These are phyloP conservation scores for Candida sp. DNA, from an alignment of 1,139 yeast species.

Conservation along the genomic window DNA sequence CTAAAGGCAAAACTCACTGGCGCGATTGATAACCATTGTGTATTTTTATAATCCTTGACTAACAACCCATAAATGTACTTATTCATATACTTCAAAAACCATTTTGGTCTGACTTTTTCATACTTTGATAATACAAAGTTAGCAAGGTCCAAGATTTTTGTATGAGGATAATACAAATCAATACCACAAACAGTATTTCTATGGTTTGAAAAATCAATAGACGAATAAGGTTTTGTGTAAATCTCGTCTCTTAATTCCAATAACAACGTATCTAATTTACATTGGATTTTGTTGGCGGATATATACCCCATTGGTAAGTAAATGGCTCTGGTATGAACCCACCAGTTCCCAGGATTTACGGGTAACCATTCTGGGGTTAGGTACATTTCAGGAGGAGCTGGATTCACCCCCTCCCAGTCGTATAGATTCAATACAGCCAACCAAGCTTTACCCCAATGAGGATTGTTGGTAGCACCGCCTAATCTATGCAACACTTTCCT, in stretches of 20 bases:
- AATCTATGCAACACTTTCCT: conserved; percentile 62
- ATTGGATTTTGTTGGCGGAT: conserved; percentile 52
- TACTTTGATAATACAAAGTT: conserved; percentile 61
- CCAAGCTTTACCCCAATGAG: conserved; percentile 99
- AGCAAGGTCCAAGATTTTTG: conserved; percentile 58
- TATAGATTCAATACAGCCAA: conserved; percentile 75
- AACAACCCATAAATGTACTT: conserved; percentile 59
- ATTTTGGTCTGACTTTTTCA: conserved; percentile 73
- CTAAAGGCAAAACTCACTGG: conserved; percentile 91
- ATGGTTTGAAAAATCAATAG: conserved; percentile 64
- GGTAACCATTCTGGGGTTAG: conserved; percentile 77
- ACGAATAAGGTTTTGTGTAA: conserved; percentile 60
- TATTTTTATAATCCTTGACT: conserved; percentile 71
- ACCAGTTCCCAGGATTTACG: conserved; percentile 95
- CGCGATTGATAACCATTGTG: conserved; percentile 84
- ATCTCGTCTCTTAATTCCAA: conserved; percentile 71
- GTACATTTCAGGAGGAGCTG: conserved; percentile 98
- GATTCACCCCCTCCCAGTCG: conserved; percentile 96
- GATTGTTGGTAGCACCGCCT: conserved; percentile 89
- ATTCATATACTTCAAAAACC: conserved; percentile 58
- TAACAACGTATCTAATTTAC: conserved; percentile 64
- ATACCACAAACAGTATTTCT: conserved; percentile 89
- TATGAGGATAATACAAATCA: conserved; percentile 92
- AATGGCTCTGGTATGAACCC: conserved; percentile 98
- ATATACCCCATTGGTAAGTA: conserved; percentile 86